Base-by-base conservation (phyloP, 2,329 filamentous ascomycete genomes). In the Trichoderma sp. region DNA sequence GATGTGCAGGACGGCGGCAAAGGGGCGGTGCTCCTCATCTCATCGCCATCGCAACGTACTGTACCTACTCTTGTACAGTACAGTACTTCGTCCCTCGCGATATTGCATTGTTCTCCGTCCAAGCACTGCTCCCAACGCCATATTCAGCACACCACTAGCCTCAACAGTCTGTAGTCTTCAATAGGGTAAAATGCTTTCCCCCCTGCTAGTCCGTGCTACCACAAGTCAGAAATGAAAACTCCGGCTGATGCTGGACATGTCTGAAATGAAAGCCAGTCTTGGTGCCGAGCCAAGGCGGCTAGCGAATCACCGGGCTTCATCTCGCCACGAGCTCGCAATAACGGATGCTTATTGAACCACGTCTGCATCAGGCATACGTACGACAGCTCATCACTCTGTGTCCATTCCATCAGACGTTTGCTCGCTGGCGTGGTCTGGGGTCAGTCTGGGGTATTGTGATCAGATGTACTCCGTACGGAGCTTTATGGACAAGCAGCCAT, bases 371-470 rank as follows among this genome's bases (percentile, higher is more conserved):
- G 19, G 19, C 25, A 64, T 15, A 56, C 39, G 12, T 4, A n/a
- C 27, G 61, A 64, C 52, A 57, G 35, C 35, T 64, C 61, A 64
- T 57, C 52, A n/a, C 15, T 57, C 25, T 34, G 29, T 48, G 25
- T 64, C 15, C 13, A 35, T 64, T 50, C 25, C 58, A 61, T 61
- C 58, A 50, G 2, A 9, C 10, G 35, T 27, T 27, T 37, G n/a
- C 50, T 64, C 34, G 50, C 17, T 54, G 61, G 61, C 61, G 48
- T 27, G 34, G 37, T 64, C 61, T 56, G 61, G 61, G 61, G 61
- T 56, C 52, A 9, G 52, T 64, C 61, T 64, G 61, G 61, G 61
- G 61, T 64, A 64, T 54, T 17, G 52, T 64, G 27, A 39, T 34
- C 22, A 34, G 27, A 34, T 34, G 52, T 29, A 54, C 52, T 54